phyloP scores from a whole-genome alignment of 495 filamentous ascomycete species.

The Margaritispora aquatica region DNA sequence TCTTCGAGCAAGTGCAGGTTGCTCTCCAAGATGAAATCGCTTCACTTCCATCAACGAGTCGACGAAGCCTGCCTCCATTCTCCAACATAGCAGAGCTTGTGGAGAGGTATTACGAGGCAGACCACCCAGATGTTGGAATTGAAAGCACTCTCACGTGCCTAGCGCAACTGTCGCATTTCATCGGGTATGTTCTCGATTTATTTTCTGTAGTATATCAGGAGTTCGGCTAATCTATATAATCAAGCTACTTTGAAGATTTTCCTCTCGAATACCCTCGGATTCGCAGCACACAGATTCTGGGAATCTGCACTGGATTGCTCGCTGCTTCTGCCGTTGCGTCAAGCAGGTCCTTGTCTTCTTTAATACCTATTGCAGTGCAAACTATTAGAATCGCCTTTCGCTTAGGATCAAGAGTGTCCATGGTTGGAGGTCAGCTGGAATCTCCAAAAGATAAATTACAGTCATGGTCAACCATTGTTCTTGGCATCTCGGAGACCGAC shows the following conservation, averaged over 20 bases:
- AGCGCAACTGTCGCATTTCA: slow-evolving; percentile 68
- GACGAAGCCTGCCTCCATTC: slow-evolving; percentile 60
- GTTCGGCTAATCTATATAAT: slow-evolving; percentile 23
- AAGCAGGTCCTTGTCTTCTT: slow-evolving; percentile 56
- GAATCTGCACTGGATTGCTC: slow-evolving; percentile 70
- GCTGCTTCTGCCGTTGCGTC: slow-evolving; percentile 67
- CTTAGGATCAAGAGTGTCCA: slow-evolving; percentile 57
- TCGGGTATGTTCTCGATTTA: slow-evolving; percentile 53
- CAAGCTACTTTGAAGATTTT: slow-evolving; percentile 38
- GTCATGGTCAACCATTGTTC: slow-evolving; percentile 51
- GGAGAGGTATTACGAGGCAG: slow-evolving; percentile 56
- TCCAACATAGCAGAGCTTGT: slow-evolving; percentile 64
- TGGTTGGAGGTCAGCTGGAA: slow-evolving; percentile 42
- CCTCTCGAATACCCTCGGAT: slow-evolving; percentile 38
- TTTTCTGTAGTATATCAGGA: no score
- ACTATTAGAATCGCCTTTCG: slow-evolving; percentile 50
- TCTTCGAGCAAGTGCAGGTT: slow-evolving; percentile 56
- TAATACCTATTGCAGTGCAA: slow-evolving; percentile 60
- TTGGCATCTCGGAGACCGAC: slow-evolving; percentile 36
- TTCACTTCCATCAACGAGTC: slow-evolving; percentile 49
- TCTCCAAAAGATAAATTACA: slow-evolving; percentile 44
- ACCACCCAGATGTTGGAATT: slow-evolving; percentile 51
- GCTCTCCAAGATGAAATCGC: slow-evolving; percentile 59
- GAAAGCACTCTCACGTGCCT: slow-evolving; percentile 65
- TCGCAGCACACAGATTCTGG: slow-evolving; percentile 45